Conservation (phyloP, 345 rosid genomes). For the Gossypium ekmanianum region DNA sequence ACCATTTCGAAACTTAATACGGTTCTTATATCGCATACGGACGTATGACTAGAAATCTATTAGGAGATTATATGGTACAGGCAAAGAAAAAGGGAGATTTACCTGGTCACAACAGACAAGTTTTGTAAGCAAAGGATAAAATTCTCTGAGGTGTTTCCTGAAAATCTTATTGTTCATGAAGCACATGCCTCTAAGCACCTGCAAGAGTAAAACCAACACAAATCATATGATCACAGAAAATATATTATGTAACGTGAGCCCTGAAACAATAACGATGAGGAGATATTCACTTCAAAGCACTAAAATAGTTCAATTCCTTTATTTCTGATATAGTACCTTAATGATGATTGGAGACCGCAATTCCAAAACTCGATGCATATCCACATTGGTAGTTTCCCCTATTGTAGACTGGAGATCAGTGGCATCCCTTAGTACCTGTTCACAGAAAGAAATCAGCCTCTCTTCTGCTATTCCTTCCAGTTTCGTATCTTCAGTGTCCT, state of each 20-base stretch:
- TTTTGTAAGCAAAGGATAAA: constrained; percentile 83
- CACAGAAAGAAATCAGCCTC: constrained; percentile 81
- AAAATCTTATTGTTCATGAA: constrained; percentile 78
- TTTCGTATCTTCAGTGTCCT: constrained; percentile 36
- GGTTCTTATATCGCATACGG: background rate
- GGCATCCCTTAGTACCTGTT: constrained; percentile 82
- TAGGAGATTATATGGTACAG: background rate
- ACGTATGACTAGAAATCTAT: background rate
- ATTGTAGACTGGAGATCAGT: constrained; percentile 69
- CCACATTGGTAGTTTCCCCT: constrained; percentile 79
- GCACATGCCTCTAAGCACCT: constrained; percentile 97
- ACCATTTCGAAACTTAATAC: background rate
- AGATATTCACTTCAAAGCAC: background rate
- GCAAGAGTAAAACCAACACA: constrained; percentile 22
- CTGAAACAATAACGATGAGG: background rate
- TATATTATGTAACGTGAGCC: background rate
- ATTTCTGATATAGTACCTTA: constrained; percentile 45
- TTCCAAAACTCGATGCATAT: constrained; percentile 80
- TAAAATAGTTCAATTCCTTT: background rate
- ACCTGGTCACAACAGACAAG: constrained; percentile 98
- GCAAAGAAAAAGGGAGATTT: constrained; percentile 16
- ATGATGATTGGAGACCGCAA: constrained; percentile 89
- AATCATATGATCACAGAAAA: background rate
- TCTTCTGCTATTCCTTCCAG: constrained; percentile 76
- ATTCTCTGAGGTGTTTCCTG: constrained; percentile 79